Base-by-base conservation (phyloP, 2,329 filamentous ascomycete species). In the Colletotrichum gigasporum region DNA sequence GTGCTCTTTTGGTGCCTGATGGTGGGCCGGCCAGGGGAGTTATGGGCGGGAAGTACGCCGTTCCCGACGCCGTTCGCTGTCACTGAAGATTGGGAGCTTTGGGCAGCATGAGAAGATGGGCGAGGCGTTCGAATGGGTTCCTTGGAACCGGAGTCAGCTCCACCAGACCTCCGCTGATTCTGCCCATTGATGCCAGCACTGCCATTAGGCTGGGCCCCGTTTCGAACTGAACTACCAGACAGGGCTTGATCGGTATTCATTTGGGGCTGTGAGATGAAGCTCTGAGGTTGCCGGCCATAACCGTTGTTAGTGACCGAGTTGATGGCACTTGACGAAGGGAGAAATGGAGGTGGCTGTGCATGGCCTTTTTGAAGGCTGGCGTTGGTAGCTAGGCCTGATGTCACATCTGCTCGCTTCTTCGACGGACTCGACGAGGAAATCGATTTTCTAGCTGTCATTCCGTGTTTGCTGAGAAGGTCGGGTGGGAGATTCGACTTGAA, bases 391-490 rank as follows among this genome's bases (percentile, higher is more conserved):
- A n/a, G n/a, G n/a, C n/a, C n/a, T 16, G 35, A 39, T 5, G n/a
- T 30, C 35, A 32, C n/a, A 39, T 52, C 35, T 30, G 26, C 16
- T 10, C 35, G 55, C 6, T 18, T 34, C 18, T 32, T 52, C 5
- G 45, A 34, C 10, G 24, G 14, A 35, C 18, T 45, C 18, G n/a
- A 11, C 4, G 45, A 32, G 12, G 11, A 11, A 10, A 51, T 55
- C 8, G 62, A 35, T 26, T 65, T 62, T 26, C 50, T 62, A 16
- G 56, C 50, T 42, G 62, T 44, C 22, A 50, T 32, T 20, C 26
- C 48, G 20, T 42, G 35, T 39, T 48, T 62, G 24, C 42, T 35
- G 16, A 35, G 41, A 28, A 65, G 48, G 9, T 62, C 62, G 37
- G 62, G 22, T 26, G 56, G 50, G 3, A 50, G 20, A 41, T 54